Evolutionary conservation across 2,329 filamentous ascomycete genomes (phyloP).

Genomic region (Pseudofabraea citricarpa): DNA sequence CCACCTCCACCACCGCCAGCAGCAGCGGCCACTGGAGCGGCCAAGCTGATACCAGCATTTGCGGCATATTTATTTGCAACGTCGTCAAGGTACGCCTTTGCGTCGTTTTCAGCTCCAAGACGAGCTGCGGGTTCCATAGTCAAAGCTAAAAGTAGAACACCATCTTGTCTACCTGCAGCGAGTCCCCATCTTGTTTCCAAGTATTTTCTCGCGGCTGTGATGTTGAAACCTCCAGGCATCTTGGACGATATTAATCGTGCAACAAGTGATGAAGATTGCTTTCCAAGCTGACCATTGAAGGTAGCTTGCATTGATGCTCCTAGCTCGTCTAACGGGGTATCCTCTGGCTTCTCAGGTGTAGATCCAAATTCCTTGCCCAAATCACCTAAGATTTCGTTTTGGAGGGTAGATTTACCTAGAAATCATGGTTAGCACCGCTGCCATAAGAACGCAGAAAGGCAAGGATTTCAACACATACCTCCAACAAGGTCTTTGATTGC

Average conservation of each 20-base stretch:
- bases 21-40: slow-evolving; percentile 67
- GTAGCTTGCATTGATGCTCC: slow-evolving; percentile 94
- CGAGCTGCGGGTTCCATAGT: slow-evolving; percentile 90
- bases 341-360: slow-evolving; percentile 96
- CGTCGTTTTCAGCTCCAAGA: slow-evolving; percentile 83
- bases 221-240: slow-evolving; percentile 99
- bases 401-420: slow-evolving; percentile 91
- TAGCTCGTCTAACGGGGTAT: slow-evolving; percentile 92
- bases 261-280: slow-evolving; percentile 89
- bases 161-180: slow-evolving; percentile 81
- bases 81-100: slow-evolving; percentile 87
- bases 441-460: slow-evolving; percentile 11
- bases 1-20: slow-evolving; percentile 67
- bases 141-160: slow-evolving; percentile 79
- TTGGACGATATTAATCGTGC: slow-evolving; percentile 96
- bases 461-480: slow-evolving; percentile 53
- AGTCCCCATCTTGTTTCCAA: slow-evolving; percentile 92
- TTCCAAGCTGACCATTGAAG: slow-evolving; percentile 98
- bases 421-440: slow-evolving; percentile 8
- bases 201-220: slow-evolving; percentile 92
- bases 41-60: slow-evolving; percentile 77
- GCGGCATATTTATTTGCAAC: slow-evolving; percentile 85
- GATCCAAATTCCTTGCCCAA: slow-evolving; percentile 97
- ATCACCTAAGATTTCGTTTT: slow-evolving; percentile 98
- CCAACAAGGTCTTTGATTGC: slow-evolving; percentile 98